Conservation (phyloP, 768 basidiomycete species). For the Lanmaoa pseudosensibilis region DNA sequence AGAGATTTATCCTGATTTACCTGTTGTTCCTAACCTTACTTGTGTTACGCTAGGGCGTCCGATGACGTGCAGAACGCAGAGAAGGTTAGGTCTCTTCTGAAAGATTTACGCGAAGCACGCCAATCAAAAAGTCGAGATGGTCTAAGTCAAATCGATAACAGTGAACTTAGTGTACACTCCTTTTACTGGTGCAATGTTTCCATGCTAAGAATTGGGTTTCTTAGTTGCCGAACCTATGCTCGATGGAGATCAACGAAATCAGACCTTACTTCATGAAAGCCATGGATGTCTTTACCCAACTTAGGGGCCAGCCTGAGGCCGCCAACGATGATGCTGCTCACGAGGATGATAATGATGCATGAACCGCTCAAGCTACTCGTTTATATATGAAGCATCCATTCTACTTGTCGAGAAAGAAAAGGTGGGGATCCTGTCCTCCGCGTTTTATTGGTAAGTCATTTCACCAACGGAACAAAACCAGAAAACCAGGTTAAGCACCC, state of each 20-base stretch:
- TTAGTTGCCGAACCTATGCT: slow-evolving; percentile 80
- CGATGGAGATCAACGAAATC: slow-evolving; percentile 94
- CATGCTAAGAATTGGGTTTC: not conserved
- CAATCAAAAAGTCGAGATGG: slow-evolving; percentile 93
- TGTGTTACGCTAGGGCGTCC: slow-evolving; percentile 58
- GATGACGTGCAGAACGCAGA: slow-evolving; percentile 89
- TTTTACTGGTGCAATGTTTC: not conserved
- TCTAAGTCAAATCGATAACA: slow-evolving; percentile 75
- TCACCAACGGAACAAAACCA: not conserved
- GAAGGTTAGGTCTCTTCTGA: slow-evolving; percentile 78
- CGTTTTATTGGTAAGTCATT: slow-evolving; percentile 3
- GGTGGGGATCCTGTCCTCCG: not conserved
- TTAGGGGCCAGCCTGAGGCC: slow-evolving; percentile 34
- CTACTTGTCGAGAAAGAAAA: not conserved
- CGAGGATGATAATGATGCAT: slow-evolving; percentile 6
- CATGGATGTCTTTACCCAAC: slow-evolving; percentile 70
- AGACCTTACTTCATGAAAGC: slow-evolving; percentile 84
- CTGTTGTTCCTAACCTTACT: not conserved
- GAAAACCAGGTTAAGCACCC: not conserved
- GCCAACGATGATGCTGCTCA: slow-evolving; percentile 2
- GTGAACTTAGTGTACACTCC: slow-evolving; percentile 73
- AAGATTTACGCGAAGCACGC: slow-evolving; percentile 93
- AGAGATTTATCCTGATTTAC: slow-evolving; percentile 26
- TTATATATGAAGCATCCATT: not conserved
- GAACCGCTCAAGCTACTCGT: not conserved